phyloP scores from a whole-genome alignment of 169 alveolate genomes.

The Cystoisospora suis region DNA sequence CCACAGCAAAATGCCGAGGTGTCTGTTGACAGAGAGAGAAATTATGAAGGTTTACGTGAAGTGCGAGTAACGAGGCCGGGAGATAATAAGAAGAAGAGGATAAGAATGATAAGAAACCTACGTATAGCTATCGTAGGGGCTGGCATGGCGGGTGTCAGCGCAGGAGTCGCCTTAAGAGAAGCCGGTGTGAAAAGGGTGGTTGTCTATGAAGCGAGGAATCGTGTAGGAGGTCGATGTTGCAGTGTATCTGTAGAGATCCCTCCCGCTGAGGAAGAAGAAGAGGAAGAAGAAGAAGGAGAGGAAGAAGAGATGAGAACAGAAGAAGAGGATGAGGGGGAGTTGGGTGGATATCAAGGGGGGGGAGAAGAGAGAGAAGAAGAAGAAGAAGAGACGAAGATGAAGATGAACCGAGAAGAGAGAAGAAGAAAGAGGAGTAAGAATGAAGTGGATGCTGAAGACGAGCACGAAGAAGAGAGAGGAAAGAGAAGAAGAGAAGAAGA shows the following conservation, averaged over 20 bases:
- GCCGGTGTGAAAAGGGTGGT: conserved; percentile 28
- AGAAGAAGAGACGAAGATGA: not conserved
- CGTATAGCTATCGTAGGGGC: conserved; percentile 44
- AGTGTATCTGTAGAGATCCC: conserved; percentile 9
- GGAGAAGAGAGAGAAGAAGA: not conserved
- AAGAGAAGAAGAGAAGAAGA: too few relatives aligned
- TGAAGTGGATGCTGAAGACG: too few relatives aligned
- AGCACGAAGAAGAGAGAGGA: too few relatives aligned
- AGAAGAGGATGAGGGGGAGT: not conserved
- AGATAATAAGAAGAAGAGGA: too few relatives aligned
- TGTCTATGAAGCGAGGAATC: conserved; percentile 48
- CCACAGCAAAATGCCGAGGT: too few relatives aligned
- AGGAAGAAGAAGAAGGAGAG: not conserved
- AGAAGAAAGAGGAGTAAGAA: too few relatives aligned
- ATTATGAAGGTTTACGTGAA: too few relatives aligned
- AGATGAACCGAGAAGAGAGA: not conserved
- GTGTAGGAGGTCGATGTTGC: conserved; percentile 58
- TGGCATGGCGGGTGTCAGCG: conserved; percentile 53
- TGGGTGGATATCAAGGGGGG: not conserved
- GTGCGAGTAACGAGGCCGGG: too few relatives aligned
- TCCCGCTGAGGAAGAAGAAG: not conserved
- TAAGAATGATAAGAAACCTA: too few relatives aligned
- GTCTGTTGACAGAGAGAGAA: too few relatives aligned
- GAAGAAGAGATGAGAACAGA: not conserved
- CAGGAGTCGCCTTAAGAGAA: not conserved